These are phyloP conservation scores for Sarocladiaceae sp. DNA, from an alignment of 2,329 filamentous ascomycete genomes.

Conservation along the genomic window DNA sequence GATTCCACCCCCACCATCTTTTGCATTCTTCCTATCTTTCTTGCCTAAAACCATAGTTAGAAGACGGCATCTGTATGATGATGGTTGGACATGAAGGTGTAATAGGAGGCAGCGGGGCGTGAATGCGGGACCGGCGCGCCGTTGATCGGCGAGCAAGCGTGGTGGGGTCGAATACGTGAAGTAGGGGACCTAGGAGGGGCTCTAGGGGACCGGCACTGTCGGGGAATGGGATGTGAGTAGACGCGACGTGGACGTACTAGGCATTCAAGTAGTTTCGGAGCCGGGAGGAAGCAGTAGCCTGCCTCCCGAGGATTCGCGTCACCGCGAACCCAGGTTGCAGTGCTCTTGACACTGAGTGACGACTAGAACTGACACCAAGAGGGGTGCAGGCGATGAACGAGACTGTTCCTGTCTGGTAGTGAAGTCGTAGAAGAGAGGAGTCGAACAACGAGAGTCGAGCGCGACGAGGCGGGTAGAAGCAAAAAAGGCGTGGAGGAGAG, in stretches of 20 bases:
- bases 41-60: conserved; percentile 31
- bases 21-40: conserved; percentile 50
- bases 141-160: neutral
- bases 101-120: neutral
- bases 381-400: neutral
- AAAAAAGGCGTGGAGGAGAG: too few relatives aligned
- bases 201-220: conserved; percentile 10
- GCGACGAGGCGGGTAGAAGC: neutral
- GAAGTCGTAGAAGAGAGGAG: neutral
- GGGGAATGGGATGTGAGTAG: too few relatives aligned
- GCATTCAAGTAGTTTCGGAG: conserved; percentile 28
- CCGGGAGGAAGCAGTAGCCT: conserved; percentile 24
- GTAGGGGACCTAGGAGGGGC: conserved; percentile 7
- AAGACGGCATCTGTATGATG: conserved; percentile 13
- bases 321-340: conserved; percentile 14
- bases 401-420: neutral
- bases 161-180: conserved; percentile 13
- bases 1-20: conserved; percentile 45
- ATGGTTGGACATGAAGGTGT: conserved; percentile 2
- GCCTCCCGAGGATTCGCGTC: conserved; percentile 21
- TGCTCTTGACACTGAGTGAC: conserved; percentile 5
- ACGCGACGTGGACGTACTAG: too few relatives aligned
- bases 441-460: neutral
- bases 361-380: conserved; percentile 1
- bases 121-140: conserved; percentile 3